phyloP scores from a whole-genome alignment of 345 rosid genomes.

The Triadica sebifera region DNA sequence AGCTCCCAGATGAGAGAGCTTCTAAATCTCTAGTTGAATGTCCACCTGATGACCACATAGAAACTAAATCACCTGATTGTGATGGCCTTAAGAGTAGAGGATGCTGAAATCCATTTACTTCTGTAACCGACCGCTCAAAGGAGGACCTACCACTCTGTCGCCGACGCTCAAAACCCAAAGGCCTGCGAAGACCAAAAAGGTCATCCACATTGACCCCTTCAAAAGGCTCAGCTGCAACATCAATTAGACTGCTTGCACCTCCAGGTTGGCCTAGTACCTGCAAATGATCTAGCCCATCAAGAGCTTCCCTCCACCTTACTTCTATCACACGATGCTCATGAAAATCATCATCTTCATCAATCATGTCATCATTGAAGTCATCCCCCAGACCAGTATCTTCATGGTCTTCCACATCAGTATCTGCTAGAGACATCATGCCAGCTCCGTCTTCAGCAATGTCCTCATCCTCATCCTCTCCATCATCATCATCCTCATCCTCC shows the following conservation, averaged over 20 bases:
- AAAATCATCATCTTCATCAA: conserved; percentile 95
- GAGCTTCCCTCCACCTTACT: conserved; percentile 94
- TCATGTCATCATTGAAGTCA: conserved; percentile 90
- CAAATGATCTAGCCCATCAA: conserved; percentile 90
- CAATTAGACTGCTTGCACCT: conserved; percentile 61
- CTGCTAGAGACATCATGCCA: conserved; percentile 89
- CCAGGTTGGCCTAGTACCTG: conserved; percentile 92
- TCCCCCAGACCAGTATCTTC: conserved; percentile 90
- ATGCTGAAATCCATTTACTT: conserved; percentile 86
- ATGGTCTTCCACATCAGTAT: conserved; percentile 92
- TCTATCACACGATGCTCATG: conserved; percentile 87
- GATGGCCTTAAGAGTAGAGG: conserved; percentile 84
- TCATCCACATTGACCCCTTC: conserved; percentile 96
- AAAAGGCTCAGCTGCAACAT: conserved; percentile 92
- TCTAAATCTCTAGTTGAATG: conserved; percentile 74
- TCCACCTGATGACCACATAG: conserved; percentile 65
- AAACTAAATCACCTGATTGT: conserved; percentile 60
- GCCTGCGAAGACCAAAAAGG: conserved; percentile 83
- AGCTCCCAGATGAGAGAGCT: conserved; percentile 59
- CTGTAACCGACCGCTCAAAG: conserved; percentile 65
- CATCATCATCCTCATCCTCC: conserved; percentile 81
- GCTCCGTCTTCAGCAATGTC: conserved; percentile 92
- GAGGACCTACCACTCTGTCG: conserved; percentile 75
- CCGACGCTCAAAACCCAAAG: conserved; percentile 83
- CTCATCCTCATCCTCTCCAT: conserved; percentile 91